phyloP scores from a whole-genome alignment of 805 yeast species.

The Phaffomyces antillensis region DNA sequence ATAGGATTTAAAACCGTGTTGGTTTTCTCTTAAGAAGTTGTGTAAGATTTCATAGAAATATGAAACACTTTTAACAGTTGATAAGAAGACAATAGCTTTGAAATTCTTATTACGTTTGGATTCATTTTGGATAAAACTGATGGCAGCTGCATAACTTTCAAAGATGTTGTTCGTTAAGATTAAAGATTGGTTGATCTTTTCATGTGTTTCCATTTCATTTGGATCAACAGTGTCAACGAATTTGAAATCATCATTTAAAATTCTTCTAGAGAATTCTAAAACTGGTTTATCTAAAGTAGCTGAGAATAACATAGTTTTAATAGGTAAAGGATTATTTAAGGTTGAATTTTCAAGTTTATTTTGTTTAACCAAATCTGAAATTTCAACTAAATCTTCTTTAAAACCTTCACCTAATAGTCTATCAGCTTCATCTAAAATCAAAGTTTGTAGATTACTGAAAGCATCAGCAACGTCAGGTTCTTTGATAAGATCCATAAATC shows the following conservation, averaged over 20 bases:
- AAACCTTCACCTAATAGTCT: conserved; percentile 79
- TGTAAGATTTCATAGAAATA: conserved; percentile 30
- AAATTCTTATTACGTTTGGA: conserved; percentile 35
- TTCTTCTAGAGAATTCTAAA: conserved; percentile 50
- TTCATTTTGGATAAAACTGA: conserved; percentile 39
- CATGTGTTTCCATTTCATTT: conserved; percentile 72
- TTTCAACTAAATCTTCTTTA: conserved; percentile 52
- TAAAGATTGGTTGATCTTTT: conserved; percentile 64
- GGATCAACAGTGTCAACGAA: conserved; percentile 70
- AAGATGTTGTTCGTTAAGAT: conserved; percentile 47
- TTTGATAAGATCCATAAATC: conserved; percentile 56
- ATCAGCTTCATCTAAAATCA: conserved; percentile 90
- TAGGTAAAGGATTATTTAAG: conserved; percentile 26
- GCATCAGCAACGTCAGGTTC: conserved; percentile 36
- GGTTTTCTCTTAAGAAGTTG: conserved; percentile 15
- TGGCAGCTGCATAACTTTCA: conserved; percentile 53
- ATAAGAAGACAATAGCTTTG: conserved; percentile 79
- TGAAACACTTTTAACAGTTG: conserved; percentile 64
- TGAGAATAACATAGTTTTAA: conserved; percentile 72
- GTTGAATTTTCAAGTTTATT: conserved; percentile 23
- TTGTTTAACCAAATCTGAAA: conserved; percentile 42
- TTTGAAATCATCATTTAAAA: conserved; percentile 48
- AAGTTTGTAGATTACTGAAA: conserved; percentile 49
- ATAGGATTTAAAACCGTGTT: conserved; percentile 24
- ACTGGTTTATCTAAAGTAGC: conserved; percentile 80